Percentiles rank a stretch among this genome's conserved stretches.
phyloP scores from a whole-genome alignment of 352 stramenopile species.

The Pythium folliculosum region DNA sequence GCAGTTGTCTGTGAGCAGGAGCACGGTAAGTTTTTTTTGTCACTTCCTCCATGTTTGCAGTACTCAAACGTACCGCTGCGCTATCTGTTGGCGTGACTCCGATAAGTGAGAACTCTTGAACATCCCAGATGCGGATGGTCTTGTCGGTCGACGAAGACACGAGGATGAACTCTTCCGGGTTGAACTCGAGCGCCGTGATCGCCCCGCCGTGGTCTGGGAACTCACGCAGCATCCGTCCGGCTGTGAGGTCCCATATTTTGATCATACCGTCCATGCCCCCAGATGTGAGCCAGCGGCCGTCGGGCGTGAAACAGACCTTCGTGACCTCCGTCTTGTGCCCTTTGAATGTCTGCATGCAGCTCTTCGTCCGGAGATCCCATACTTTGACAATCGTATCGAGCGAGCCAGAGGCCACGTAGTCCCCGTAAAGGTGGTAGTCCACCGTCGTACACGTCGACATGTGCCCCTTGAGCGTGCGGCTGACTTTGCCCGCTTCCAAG shows the following conservation, averaged over 20 bases:
- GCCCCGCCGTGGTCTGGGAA: slow-evolving; percentile 75
- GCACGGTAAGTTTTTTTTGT: not conserved
- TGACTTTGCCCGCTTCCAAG: slow-evolving; percentile 77
- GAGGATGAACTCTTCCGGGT: slow-evolving; percentile 85
- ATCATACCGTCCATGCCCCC: slow-evolving; percentile 71
- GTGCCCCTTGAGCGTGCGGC: slow-evolving; percentile 78
- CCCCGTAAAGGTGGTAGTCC: slow-evolving; percentile 85
- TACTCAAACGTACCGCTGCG: slow-evolving; percentile 42
- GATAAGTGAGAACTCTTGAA: slow-evolving; percentile 83
- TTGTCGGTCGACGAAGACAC: slow-evolving; percentile 76
- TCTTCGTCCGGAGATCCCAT: slow-evolving; percentile 84
- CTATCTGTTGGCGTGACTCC: slow-evolving; percentile 81
- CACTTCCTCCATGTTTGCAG: no score
- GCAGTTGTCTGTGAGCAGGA: slow-evolving; percentile 57
- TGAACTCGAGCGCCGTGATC: slow-evolving; percentile 83
- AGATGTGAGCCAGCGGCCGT: slow-evolving; percentile 84
- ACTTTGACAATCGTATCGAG: slow-evolving; percentile 87
- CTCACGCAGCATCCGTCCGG: slow-evolving; percentile 70
- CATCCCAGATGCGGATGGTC: slow-evolving; percentile 84
- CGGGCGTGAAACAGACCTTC: slow-evolving; percentile 75
- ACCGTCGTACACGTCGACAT: slow-evolving; percentile 81
- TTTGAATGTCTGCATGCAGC: slow-evolving; percentile 88
- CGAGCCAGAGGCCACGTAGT: slow-evolving; percentile 84
- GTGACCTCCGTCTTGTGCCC: slow-evolving; percentile 78
- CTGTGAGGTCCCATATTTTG: slow-evolving; percentile 85